These are phyloP conservation scores for Amylocystis lapponica DNA, from an alignment of 768 basidiomycete genomes.

Conservation along the genomic window DNA sequence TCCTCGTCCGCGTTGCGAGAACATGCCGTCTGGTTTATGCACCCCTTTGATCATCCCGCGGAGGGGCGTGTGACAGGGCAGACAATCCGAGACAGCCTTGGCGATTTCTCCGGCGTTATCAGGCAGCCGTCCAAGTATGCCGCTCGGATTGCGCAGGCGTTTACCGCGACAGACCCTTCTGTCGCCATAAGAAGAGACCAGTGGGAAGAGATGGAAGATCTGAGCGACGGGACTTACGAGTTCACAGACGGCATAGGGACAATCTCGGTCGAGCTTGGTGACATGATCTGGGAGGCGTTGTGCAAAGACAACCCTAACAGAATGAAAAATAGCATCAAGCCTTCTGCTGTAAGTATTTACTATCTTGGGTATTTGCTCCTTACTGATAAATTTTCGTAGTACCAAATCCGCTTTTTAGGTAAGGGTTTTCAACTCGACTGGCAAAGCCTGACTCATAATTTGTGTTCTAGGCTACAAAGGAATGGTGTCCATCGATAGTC, in stretches of 20 bases:
- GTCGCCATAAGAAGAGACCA: slow-evolving; percentile 48
- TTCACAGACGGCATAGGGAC: slow-evolving; percentile 83
- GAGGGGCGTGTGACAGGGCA: slow-evolving; percentile 46
- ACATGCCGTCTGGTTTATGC: slow-evolving; percentile 81
- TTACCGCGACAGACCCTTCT: slow-evolving; percentile 76
- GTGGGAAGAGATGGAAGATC: slow-evolving; percentile 61
- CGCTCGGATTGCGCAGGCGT: slow-evolving; percentile 78
- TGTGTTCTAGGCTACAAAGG: slow-evolving; percentile 54
- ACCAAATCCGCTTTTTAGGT: slow-evolving; percentile 79
- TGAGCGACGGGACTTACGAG: slow-evolving; percentile 37
- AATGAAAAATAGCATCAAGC: slow-evolving; percentile 33
- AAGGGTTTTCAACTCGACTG: neutral
- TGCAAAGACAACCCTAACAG: slow-evolving; percentile 34
- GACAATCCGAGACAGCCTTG: slow-evolving; percentile 55
- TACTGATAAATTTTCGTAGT: slow-evolving; percentile 32
- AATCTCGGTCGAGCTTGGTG: slow-evolving; percentile 53
- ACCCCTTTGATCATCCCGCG: slow-evolving; percentile 46
- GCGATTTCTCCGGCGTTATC: slow-evolving; percentile 51
- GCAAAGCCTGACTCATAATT: neutral
- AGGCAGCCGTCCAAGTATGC: slow-evolving; percentile 70
- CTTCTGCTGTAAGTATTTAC: slow-evolving; percentile 52
- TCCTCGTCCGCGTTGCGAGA: slow-evolving; percentile 72
- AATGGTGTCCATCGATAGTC: slow-evolving; percentile 60
- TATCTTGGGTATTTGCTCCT: slow-evolving; percentile 1
- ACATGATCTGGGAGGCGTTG: slow-evolving; percentile 53